A percentile compares a stretch with the other conserved stretches of the same genome.
These are phyloP conservation scores for Xanthoceras sorbifolium DNA, from an alignment of 345 rosid species.

Conservation along the genomic window DNA sequence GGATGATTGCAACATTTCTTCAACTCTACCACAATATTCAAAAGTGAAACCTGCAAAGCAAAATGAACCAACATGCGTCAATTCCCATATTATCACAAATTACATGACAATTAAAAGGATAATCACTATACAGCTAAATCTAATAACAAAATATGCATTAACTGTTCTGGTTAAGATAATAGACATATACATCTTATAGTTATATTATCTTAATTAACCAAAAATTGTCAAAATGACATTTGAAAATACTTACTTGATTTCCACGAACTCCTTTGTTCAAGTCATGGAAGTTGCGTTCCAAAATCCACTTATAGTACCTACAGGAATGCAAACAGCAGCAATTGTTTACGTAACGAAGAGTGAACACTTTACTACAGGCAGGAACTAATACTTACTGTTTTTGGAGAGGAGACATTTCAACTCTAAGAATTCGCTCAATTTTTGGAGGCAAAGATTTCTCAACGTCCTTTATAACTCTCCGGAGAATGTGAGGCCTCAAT, in stretches of 20 bases:
- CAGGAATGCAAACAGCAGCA: constrained; percentile 19
- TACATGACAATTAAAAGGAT: not conserved
- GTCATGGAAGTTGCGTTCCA: constrained; percentile 98
- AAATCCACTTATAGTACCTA: constrained; percentile 99
- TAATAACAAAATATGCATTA: not conserved
- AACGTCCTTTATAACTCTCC: constrained; percentile 98
- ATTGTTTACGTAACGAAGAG: not conserved
- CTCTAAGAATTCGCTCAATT: constrained; percentile 97
- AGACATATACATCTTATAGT: not conserved
- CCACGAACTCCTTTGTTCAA: constrained; percentile 99
- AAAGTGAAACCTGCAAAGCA: constrained; percentile 79
- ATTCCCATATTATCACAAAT: not conserved
- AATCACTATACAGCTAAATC: not conserved
- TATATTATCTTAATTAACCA: not conserved
- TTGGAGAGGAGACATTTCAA: constrained; percentile 99
- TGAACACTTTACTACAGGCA: constrained; percentile 2
- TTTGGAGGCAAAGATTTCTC: constrained; percentile 99
- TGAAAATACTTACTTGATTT: constrained; percentile 74
- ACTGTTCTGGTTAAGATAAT: not conserved
- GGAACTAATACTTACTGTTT: constrained; percentile 67
- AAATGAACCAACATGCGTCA: constrained; percentile 3
- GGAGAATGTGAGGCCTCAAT: constrained; percentile 94
- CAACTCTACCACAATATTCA: constrained; percentile 98
- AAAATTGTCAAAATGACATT: constrained; percentile 18
- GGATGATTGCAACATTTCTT: constrained; percentile 99